Conservation (phyloP, 2,329 filamentous ascomycete genomes). For the Talaromyces sp. region DNA sequence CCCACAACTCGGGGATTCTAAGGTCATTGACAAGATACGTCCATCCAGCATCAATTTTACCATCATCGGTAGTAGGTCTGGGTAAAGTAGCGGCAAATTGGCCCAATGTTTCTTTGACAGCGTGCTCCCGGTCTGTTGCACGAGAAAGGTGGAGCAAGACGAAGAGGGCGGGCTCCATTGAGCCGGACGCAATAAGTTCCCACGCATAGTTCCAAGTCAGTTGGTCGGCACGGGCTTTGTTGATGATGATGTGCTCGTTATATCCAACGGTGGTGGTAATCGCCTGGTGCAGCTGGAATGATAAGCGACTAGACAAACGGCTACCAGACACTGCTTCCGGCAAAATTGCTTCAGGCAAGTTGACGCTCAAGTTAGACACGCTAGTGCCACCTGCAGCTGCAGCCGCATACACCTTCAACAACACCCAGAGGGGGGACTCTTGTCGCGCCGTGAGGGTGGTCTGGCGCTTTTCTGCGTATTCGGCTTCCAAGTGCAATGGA, state of each 20-base stretch:
- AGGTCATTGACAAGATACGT: slow-evolving; percentile 58
- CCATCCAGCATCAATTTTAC: slow-evolving; percentile 44
- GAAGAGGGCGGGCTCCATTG: slow-evolving; percentile 68
- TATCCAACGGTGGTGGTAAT: slow-evolving; percentile 43
- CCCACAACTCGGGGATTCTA: slow-evolving; percentile 69
- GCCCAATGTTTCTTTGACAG: slow-evolving; percentile 68
- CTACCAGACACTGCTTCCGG: slow-evolving; percentile 73
- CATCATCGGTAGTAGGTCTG: slow-evolving; percentile 50
- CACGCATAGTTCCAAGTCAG: slow-evolving; percentile 59
- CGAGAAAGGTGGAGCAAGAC: slow-evolving; percentile 72
- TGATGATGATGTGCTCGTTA: slow-evolving; percentile 49
- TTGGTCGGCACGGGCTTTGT: slow-evolving; percentile 59
- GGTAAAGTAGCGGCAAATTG: slow-evolving; percentile 64
- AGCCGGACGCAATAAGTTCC: slow-evolving; percentile 49
- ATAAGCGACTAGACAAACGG: slow-evolving; percentile 67
- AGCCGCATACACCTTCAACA: slow-evolving; percentile 74
- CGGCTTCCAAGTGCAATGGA: slow-evolving; percentile 65
- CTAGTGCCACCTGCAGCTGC: slow-evolving; percentile 24
- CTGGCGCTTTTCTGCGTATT: slow-evolving; percentile 55
- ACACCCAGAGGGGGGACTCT: slow-evolving; percentile 79
- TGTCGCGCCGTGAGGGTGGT: slow-evolving; percentile 50
- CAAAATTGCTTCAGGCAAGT: slow-evolving; percentile 65
- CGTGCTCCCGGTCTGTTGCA: slow-evolving; percentile 56
- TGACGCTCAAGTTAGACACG: slow-evolving; percentile 28
- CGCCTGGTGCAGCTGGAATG: slow-evolving; percentile 78